Evolutionary conservation across 2,329 filamentous ascomycete genomes (phyloP).

Genomic region (Curvularia sp.): DNA sequence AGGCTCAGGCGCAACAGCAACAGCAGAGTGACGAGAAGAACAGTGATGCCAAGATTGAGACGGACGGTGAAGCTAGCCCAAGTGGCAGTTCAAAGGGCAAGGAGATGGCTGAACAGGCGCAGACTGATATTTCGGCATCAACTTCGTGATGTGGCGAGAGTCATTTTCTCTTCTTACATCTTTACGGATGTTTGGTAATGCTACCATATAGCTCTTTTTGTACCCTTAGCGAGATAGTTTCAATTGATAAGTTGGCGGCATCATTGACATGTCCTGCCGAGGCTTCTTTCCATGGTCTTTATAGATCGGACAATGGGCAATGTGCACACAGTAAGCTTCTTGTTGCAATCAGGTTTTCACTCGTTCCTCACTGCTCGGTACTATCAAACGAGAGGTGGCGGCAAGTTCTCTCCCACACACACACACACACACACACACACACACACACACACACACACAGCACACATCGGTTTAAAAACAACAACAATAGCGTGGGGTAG

Average conservation of each 20-base stretch:
- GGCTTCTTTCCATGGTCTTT: neutral
- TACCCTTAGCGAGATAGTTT: neutral
- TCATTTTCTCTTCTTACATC: neutral
- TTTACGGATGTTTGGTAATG: neutral
- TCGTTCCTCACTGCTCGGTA: neutral
- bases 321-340: neutral
- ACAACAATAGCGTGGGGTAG: too few species aligned
- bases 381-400: neutral
- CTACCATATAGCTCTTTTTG: neutral
- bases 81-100: constrained; percentile 28
- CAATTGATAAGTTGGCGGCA: neutral
- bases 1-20: constrained; percentile 14
- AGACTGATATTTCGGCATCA: neutral
- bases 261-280: neutral
- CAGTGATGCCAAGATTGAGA: constrained; percentile 20
- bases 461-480: too few species aligned
- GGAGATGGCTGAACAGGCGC: constrained; percentile 21
- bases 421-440: too few species aligned
- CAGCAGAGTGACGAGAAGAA: constrained; percentile 11
- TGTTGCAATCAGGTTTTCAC: neutral
- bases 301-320: neutral
- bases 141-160: neutral
- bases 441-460: too few species aligned
- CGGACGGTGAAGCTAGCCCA: neutral
- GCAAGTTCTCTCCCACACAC: neutral